Conservation (phyloP, 257 asterid genomes). For the Solanum tarapatanum region DNA sequence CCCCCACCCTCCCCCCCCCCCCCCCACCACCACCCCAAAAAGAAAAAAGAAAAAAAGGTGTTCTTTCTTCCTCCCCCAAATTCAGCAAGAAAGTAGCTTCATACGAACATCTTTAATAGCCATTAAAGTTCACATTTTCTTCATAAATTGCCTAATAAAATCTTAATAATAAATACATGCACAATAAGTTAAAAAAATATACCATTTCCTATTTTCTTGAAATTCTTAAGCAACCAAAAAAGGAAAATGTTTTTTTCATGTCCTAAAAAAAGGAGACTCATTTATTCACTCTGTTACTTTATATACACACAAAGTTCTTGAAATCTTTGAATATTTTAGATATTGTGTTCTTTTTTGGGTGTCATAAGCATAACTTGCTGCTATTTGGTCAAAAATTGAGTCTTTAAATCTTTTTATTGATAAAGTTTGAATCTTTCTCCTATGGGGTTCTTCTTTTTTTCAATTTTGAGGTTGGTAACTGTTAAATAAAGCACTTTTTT, state of each 20-base stretch:
- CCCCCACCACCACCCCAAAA: too few species aligned
- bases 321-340: background rate
- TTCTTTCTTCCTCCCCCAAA: background rate
- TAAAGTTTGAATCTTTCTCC: conserved; percentile 1
- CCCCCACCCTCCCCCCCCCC: background rate
- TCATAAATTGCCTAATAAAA: background rate
- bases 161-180: background rate
- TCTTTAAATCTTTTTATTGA: background rate
- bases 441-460: background rate
- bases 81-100: background rate
- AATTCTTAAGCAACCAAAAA: background rate
- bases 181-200: background rate
- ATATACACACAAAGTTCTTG: background rate
- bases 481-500: background rate
- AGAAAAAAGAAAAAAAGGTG: background rate
- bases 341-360: background rate
- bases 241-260: background rate
- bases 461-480: background rate
- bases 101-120: background rate
- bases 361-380: background rate
- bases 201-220: background rate
- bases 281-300: background rate
- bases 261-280: background rate
- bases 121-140: background rate
- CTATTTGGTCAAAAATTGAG: background rate